Conservation (phyloP, 768 basidiomycete species). For the Tulasnella sp. region DNA sequence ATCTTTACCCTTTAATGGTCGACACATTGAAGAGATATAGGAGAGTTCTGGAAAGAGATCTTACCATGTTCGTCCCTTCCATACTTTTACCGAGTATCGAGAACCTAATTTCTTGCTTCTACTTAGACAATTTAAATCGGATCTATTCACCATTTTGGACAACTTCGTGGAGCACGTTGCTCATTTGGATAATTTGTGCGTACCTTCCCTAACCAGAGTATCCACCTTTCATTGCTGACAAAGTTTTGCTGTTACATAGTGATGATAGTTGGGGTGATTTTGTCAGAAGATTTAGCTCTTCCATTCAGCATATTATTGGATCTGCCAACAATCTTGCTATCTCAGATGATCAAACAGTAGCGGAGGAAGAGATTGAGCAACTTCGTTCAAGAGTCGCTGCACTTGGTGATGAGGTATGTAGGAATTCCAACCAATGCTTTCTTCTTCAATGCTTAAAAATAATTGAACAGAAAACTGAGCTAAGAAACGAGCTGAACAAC, state of each 20-base stretch:
- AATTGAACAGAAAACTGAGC: constrained; percentile 32
- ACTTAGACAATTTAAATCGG: constrained; percentile 46
- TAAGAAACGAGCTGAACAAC: constrained; percentile 44
- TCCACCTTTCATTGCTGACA: constrained; percentile 17
- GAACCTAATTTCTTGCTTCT: constrained; percentile 12
- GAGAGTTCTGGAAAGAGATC: constrained; percentile 43
- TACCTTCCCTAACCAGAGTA: constrained; percentile 4
- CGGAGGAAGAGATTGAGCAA: constrained; percentile 48
- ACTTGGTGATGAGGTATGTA: constrained; percentile 49
- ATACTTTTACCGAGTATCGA: too few relatives aligned
- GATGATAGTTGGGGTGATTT: constrained; percentile 53
- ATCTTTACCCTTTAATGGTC: constrained; percentile 48
- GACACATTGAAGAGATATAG: constrained; percentile 46
- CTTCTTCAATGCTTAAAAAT: not conserved
- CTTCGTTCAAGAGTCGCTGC: constrained; percentile 49
- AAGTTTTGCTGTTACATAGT: constrained; percentile 28
- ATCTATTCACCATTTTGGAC: constrained; percentile 45
- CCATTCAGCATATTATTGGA: constrained; percentile 55
- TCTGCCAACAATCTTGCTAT: constrained; percentile 42
- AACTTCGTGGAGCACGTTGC: constrained; percentile 52
- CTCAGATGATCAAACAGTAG: constrained; percentile 31
- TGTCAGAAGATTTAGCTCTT: constrained; percentile 44
- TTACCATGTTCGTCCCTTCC: constrained; percentile 47
- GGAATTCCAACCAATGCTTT: not conserved
- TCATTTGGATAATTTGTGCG: constrained; percentile 51